Percentiles rank a stretch among this genome's conserved stretches.
Evolutionary conservation across 352 stramenopile genomes (phyloP).

Genomic region (Phytophthora chlamydospora): DNA sequence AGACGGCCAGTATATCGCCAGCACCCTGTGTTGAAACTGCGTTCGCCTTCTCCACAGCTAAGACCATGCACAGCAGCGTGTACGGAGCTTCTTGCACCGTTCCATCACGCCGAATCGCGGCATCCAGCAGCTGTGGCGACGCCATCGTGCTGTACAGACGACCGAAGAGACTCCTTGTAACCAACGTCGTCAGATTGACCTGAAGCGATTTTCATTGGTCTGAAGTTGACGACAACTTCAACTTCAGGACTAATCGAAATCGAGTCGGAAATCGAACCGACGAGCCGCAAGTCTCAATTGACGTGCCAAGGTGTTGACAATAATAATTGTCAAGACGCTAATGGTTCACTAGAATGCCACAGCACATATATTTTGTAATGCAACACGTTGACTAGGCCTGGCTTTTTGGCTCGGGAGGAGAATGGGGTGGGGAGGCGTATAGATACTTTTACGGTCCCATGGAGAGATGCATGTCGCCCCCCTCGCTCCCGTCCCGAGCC

Average conservation of each 20-base stretch:
- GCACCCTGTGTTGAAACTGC: neutral
- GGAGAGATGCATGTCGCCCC: slow-evolving; percentile 30
- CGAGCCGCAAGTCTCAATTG: slow-evolving; percentile 9
- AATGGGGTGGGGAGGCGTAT: slow-evolving; percentile 28
- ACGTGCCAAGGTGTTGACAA: slow-evolving; percentile 1
- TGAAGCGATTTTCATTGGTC: neutral
- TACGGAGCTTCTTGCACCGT: slow-evolving; percentile 27
- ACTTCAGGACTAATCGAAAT: slow-evolving; percentile 28
- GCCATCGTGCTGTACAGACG: slow-evolving; percentile 11
- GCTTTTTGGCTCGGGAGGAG: slow-evolving; percentile 10
- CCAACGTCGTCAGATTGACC: slow-evolving; percentile 7
- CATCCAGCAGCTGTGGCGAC: slow-evolving; percentile 22
- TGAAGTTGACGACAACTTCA: slow-evolving; percentile 34
- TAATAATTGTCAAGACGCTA: neutral
- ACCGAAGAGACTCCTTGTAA: slow-evolving; percentile 10
- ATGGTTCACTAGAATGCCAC: slow-evolving; percentile 31
- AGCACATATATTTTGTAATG: slow-evolving; percentile 50
- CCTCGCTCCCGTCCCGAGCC: slow-evolving; percentile 23
- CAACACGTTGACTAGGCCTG: slow-evolving; percentile 39
- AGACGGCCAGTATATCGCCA: slow-evolving; percentile 5
- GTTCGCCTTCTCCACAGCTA: slow-evolving; percentile 26
- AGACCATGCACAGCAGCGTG: slow-evolving; percentile 28
- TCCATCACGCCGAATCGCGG: slow-evolving; percentile 27
- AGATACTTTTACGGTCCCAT: slow-evolving; percentile 47
- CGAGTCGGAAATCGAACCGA: slow-evolving; percentile 10